Evolutionary conservation across 2,329 filamentous ascomycete genomes (phyloP).

Genomic region (Epichloe typhina): DNA sequence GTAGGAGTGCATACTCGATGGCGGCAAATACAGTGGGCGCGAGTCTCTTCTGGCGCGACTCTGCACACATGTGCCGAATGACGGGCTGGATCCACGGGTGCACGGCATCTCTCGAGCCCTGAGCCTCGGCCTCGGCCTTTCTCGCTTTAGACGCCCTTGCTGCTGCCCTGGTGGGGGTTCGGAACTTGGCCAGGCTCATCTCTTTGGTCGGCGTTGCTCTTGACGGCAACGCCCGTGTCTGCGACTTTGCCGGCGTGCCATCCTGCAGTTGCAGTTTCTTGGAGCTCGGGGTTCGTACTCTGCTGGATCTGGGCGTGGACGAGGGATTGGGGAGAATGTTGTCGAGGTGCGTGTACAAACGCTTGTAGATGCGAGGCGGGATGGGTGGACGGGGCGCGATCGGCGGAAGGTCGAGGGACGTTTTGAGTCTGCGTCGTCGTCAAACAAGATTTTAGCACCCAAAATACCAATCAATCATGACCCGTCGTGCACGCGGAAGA

Average conservation of each 20-base stretch:
- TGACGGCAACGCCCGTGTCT: slow-evolving; percentile 23
- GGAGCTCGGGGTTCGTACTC: slow-evolving; percentile 21
- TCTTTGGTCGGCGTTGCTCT: slow-evolving; percentile 35
- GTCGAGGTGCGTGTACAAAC: slow-evolving; percentile 69
- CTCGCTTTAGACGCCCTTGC: slow-evolving; percentile 28
- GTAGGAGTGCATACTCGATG: slow-evolving; percentile 42
- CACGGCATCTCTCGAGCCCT: slow-evolving; percentile 20
- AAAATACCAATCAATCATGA: slow-evolving; percentile 10
- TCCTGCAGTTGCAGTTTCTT: slow-evolving; percentile 17
- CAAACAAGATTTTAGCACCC: too few relatives aligned
- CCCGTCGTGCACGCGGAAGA: not conserved
- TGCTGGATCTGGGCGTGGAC: slow-evolving; percentile 17
- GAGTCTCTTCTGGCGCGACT: slow-evolving; percentile 46
- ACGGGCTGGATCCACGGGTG: slow-evolving; percentile 58
- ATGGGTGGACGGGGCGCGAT: slow-evolving; percentile 66
- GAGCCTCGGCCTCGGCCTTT: slow-evolving; percentile 13
- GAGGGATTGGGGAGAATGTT: slow-evolving; percentile 45
- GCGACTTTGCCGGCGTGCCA: slow-evolving; percentile 13
- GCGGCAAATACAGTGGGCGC: slow-evolving; percentile 65
- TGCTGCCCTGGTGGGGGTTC: slow-evolving; percentile 20
- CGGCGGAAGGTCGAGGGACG: slow-evolving; percentile 60
- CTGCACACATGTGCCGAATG: slow-evolving; percentile 49
- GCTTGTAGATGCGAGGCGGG: slow-evolving; percentile 68
- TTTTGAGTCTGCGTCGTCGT: slow-evolving; percentile 48
- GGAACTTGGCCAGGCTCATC: slow-evolving; percentile 28